Percentiles rank a stretch among this genome's conserved stretches.
These are phyloP conservation scores for Balansia obtecta DNA, from an alignment of 2,329 filamentous ascomycete genomes.

Conservation along the genomic window DNA sequence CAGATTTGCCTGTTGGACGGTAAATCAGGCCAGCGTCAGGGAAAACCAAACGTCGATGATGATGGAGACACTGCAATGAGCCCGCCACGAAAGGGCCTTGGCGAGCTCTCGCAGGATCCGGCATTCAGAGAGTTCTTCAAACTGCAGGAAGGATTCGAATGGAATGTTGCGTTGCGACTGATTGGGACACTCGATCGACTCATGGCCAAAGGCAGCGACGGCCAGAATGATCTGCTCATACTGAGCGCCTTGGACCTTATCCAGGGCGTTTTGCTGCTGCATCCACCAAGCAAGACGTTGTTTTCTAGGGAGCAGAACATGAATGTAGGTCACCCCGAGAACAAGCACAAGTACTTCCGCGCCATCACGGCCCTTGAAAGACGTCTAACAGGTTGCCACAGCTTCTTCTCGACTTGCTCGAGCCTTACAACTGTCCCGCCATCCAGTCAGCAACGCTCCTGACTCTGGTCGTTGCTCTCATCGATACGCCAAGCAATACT, in stretches of 20 bases:
- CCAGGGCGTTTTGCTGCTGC: conserved; percentile 76
- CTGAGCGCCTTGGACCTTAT: conserved; percentile 78
- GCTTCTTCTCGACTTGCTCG: conserved; percentile 87
- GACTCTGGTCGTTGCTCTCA: conserved; percentile 76
- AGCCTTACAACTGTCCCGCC: conserved; percentile 80
- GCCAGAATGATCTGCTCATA: conserved; percentile 79
- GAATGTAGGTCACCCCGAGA: conserved; percentile 49
- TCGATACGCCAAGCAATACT: conserved; percentile 78
- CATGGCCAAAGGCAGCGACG: conserved; percentile 69
- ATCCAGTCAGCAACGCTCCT: conserved; percentile 86
- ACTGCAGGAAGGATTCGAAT: conserved; percentile 92
- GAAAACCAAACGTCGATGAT: background rate
- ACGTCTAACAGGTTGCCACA: conserved; percentile 14
- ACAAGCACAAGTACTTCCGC: background rate
- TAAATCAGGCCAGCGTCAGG: conserved; percentile 4
- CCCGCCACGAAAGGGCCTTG: conserved; percentile 47
- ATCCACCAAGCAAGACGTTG: conserved; percentile 76
- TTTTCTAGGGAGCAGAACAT: conserved; percentile 88
- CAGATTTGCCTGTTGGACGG: conserved; percentile 72
- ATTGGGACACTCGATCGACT: conserved; percentile 78
- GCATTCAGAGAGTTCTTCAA: conserved; percentile 95
- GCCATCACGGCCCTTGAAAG: background rate
- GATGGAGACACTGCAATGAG: conserved; percentile 13
- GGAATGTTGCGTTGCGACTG: conserved; percentile 84
- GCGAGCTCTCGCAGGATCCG: conserved; percentile 64